Evolutionary conservation across 345 rosid genomes (phyloP), one percentile per base, ranked within the genome.

Genomic region (Populus pruinosa): DNA sequence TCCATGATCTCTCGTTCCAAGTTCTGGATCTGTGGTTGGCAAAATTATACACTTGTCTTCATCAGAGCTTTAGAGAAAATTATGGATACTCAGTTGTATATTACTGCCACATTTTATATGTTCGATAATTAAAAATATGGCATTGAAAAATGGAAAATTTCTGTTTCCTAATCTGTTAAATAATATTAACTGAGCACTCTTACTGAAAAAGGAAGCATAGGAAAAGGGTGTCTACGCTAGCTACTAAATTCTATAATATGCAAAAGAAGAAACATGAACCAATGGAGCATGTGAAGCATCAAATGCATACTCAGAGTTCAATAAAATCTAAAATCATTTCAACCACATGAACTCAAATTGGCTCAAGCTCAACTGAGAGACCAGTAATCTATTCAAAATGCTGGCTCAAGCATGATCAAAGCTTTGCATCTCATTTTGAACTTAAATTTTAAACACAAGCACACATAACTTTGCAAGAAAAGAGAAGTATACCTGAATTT

Each of bases 1-100:
- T 94, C 98, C 77, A 85, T 92, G 83, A 96, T 94, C 85, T 94
- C 98, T 69, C 75, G 78, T 85, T 96, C 99, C 88, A 96, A 84
- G 81, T 87, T 88, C 81, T 88, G 91, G 73, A 96, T 88, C 98
- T 93, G 86, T 56, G 65, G 71, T 79, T 70, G 44, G 70, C 64
- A 85, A 83, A 10, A 73, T 67, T 50, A 82, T 25, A 20, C 33
- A 63, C 35, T 17, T 27, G 9, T 55, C 59, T 68, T 56, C 68
- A 74, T 68, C 72, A 75, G 76, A 27, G 69, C n/a, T 25, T 39
- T 73, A 43, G 35, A 6, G 27, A 44, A 47, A 44, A 64, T 36
- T 49, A 36, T 67, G 38, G 12, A 7, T 36, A 49, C 36, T 47
- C 17, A 17, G 66, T 13, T 59, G 5, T 33, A 35, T 63, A 25